Base-by-base conservation (phyloP, 1,139 yeast species). In the Fermentozyma sake region DNA sequence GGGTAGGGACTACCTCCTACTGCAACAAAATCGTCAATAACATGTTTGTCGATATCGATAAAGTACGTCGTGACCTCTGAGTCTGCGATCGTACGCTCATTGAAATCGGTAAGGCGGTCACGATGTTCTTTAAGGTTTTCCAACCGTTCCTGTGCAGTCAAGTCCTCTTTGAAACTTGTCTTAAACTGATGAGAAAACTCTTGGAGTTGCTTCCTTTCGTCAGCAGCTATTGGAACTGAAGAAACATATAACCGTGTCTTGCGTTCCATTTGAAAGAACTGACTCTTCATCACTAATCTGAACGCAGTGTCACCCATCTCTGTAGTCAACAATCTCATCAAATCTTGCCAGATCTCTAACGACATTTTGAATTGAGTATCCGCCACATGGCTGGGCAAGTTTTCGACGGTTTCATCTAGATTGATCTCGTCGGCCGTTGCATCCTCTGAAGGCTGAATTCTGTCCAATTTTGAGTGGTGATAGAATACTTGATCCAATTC, bases 331-430 rank as follows among this genome's bases (percentile, higher is more conserved):
- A 32, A 42, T 18, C 72, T 64, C 37, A 89, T 42, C 3, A 85
- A 36, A 12, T 61, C 55, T 23, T 71, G 62, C 65, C 87, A 68
- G 2, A 86, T 55, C 9, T 64, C 52, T 34, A 85, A 48, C 8
- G 93, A 79, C 26, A 74, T 52, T 39, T 70, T 72, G 53, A 87
- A 84, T 50, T 87, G 96, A 6, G 61, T 53, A 20, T 82, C 79
- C 0, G 94, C 96, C 28, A 84, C 68, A 27, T 55, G 51, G 0
- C 74, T 42, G 0, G 86, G 59, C 16, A 63, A 39, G 9, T 42
- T 39, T 25, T 58, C 61, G 13, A 51, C 46, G 20, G 62, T 41
- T 10, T 44, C 42, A 7, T 42, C 46, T 23, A 60, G 32, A 23
- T 39, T 35, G 20, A 38, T 31, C 4, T 23, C 25, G n/a, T 33